Evolutionary conservation across 768 basidiomycete genomes (phyloP).

Genomic region (Fomitopsis serialis): DNA sequence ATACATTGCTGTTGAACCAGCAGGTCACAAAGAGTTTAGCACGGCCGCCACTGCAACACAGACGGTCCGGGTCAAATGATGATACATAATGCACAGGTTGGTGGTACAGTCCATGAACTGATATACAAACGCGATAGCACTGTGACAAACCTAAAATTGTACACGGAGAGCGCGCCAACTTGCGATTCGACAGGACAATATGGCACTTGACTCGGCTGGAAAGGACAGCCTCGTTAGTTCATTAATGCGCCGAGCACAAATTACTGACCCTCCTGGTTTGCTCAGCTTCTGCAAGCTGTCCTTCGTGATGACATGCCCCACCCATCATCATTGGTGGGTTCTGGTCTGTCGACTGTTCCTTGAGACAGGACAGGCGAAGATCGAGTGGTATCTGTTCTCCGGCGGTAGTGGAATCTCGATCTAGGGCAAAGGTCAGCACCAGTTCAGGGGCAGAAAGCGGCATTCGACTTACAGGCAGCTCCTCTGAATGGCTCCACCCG

Average conservation of each 20-base stretch:
- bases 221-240: background rate
- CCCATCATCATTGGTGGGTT: constrained; percentile 98
- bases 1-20: no score
- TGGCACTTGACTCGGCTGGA: constrained; percentile 89
- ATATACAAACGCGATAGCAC: constrained; percentile 7
- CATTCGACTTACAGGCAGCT: constrained; percentile 58
- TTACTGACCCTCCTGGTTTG: constrained; percentile 76
- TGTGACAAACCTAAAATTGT: constrained; percentile 43
- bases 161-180: constrained; percentile 49
- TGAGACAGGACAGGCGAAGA: constrained; percentile 98
- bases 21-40: no score
- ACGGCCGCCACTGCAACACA: no score
- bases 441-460: background rate
- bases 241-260: constrained; percentile 11
- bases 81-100: no score
- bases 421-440: constrained; percentile 33
- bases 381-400: constrained; percentile 90
- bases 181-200: constrained; percentile 87
- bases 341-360: constrained; percentile 87
- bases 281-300: constrained; percentile 88
- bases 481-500: constrained; percentile 86
- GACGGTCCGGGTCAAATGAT: no score
- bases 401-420: constrained; percentile 89
- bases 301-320: constrained; percentile 92
- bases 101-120: background rate